Evolutionary conservation across 495 filamentous ascomycete genomes (phyloP).

Genomic region (Sabuloglossum arenarium): DNA sequence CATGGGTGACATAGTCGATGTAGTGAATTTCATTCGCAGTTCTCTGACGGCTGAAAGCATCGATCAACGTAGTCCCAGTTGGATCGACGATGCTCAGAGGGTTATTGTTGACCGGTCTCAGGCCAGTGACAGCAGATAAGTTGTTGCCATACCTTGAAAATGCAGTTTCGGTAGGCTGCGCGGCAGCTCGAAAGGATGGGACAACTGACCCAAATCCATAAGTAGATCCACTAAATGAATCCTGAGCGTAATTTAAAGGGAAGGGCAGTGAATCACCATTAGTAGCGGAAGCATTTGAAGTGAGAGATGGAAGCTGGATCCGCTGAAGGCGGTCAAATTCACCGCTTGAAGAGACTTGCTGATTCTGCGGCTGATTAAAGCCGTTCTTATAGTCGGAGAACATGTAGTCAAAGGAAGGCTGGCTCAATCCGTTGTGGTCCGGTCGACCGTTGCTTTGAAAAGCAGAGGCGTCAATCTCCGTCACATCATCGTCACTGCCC

Average conservation of each 20-base stretch:
- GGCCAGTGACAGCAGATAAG: not conserved
- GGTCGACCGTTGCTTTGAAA: not conserved
- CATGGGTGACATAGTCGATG: slow-evolving; percentile 19
- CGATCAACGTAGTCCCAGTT: not conserved
- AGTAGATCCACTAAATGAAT: not conserved
- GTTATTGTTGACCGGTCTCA: not conserved
- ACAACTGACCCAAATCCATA: not conserved
- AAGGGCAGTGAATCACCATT: not conserved
- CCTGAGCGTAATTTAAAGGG: not conserved
- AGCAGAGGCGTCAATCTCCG: not conserved
- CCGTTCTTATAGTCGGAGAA: not conserved
- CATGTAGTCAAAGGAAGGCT: not conserved
- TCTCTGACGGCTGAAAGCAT: not conserved
- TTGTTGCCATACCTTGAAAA: not conserved
- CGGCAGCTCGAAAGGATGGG: not conserved
- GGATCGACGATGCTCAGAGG: not conserved
- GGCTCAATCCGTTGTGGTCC: not conserved
- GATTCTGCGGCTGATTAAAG: not conserved
- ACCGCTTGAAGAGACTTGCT: not conserved
- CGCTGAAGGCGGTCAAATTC: not conserved
- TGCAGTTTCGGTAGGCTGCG: not conserved
- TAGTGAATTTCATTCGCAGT: slow-evolving; percentile 5
- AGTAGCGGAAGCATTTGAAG: not conserved
- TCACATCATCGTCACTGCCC: not conserved
- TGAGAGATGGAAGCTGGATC: not conserved